Percentiles rank a stretch among this genome's conserved stretches.
Evolutionary conservation across 148 eudicot species (phyloP).

Genomic region (Fagopyrum esculentum): DNA sequence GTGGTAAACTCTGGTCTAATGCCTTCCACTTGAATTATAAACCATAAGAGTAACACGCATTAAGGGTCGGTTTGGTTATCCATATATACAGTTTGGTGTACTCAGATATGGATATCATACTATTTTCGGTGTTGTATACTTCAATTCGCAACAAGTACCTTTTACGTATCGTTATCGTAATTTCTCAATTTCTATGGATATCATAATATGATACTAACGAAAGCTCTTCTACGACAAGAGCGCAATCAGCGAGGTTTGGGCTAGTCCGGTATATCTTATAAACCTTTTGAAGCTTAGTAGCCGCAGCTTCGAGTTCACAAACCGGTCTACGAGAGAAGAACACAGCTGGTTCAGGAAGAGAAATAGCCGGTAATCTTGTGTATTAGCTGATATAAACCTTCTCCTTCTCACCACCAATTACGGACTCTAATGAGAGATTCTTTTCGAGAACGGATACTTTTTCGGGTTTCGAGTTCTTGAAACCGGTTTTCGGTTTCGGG

Average conservation of each 20-base stretch:
- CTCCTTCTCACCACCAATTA: conserved; percentile 23
- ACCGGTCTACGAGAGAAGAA: conserved; percentile 71
- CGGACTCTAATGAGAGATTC: conserved; percentile 51
- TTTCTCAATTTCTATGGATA: conserved; percentile 34
- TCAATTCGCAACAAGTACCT: not conserved
- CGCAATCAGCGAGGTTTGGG: conserved; percentile 87
- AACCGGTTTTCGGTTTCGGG: not conserved
- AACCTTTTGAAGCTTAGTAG: conserved; percentile 72
- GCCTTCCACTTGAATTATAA: conserved; percentile 70
- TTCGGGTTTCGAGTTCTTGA: conserved; percentile 31
- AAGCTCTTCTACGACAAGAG: conserved; percentile 80
- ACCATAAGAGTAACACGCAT: not conserved
- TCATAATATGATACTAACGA: conserved; percentile 38
- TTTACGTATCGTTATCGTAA: conserved; percentile 1
- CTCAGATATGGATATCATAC: conserved; percentile 14
- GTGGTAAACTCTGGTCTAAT: conserved; percentile 27
- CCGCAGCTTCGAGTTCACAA: conserved; percentile 82
- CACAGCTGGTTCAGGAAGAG: conserved; percentile 66
- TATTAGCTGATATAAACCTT: conserved; percentile 10
- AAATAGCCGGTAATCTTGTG: conserved; percentile 34
- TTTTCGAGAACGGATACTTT: conserved; percentile 38
- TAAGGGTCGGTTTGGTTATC: too few species aligned
- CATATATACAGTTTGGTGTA: too few species aligned
- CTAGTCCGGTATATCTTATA: conserved; percentile 84
- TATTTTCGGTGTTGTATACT: conserved; percentile 18